These are phyloP conservation scores for Pythium rhizo-oryzae DNA, from an alignment of 352 stramenopile species.

Conservation along the genomic window DNA sequence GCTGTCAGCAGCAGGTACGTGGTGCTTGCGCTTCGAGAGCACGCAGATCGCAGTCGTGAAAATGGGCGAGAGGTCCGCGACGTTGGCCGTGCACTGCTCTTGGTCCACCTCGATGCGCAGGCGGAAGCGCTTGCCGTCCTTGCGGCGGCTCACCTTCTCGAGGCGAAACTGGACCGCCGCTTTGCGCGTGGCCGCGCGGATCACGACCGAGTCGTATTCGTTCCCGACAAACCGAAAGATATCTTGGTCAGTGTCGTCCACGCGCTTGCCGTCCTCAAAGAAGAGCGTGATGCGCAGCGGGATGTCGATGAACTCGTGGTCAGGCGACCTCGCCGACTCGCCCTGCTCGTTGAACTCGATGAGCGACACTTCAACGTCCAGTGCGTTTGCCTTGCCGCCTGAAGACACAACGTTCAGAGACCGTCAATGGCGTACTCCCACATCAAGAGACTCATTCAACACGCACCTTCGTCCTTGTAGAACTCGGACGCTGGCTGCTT, in stretches of 20 bases:
- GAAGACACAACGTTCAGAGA: background rate
- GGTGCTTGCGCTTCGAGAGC: conserved; percentile 85
- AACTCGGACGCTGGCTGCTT: conserved; percentile 87
- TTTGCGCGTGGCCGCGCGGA: conserved; percentile 60
- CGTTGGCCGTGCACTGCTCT: conserved; percentile 82
- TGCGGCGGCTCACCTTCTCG: conserved; percentile 85
- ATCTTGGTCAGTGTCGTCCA: conserved; percentile 84
- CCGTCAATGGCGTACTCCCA: background rate
- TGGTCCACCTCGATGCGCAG: conserved; percentile 84
- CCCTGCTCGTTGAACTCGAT: conserved; percentile 78
- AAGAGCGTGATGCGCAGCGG: conserved; percentile 79
- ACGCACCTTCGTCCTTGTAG: conserved; percentile 85
- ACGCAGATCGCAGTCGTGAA: conserved; percentile 90
- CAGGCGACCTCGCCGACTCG: conserved; percentile 60
- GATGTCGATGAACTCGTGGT: conserved; percentile 82
- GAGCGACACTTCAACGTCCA: conserved; percentile 80
- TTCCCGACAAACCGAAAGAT: conserved; percentile 89
- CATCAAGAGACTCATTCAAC: background rate
- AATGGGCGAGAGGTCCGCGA: conserved; percentile 73
- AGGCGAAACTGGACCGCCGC: conserved; percentile 79
- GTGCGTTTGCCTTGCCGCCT: conserved; percentile 79
- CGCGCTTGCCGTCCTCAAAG: conserved; percentile 85
- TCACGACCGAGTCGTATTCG: conserved; percentile 85
- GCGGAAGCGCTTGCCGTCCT: conserved; percentile 86
- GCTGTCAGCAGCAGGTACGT: conserved; percentile 36